Conservation (phyloP, 108 stramenopile genomes). For the Conticribra guillardii region DNA sequence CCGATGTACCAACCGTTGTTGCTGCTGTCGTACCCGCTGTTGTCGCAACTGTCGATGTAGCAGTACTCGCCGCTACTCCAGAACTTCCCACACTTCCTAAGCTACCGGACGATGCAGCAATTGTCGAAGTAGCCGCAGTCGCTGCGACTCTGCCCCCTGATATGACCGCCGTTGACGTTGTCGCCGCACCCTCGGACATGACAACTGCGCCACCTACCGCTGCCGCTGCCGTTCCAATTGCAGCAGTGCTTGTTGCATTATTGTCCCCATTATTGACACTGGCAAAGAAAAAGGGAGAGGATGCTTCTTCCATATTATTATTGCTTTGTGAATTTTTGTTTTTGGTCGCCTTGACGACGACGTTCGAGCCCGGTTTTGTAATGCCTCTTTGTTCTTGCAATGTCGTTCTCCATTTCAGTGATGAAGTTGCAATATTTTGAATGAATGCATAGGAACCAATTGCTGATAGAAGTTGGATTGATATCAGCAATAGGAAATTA, state of each 20-base stretch:
- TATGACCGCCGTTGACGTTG: neutral
- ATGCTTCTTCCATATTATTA: neutral
- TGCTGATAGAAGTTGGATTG: too few relatives aligned
- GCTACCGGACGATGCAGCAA: slow-evolving; percentile 2
- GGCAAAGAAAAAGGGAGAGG: slow-evolving; percentile 26
- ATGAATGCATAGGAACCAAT: too few relatives aligned
- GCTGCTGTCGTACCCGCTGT: neutral
- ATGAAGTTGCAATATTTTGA: too few relatives aligned
- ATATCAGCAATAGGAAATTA: too few relatives aligned
- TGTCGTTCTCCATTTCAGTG: too few relatives aligned
- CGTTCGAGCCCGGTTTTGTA: too few relatives aligned
- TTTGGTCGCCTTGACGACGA: too few relatives aligned
- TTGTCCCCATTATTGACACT: neutral
- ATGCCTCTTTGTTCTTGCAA: too few relatives aligned
- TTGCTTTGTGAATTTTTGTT: too few relatives aligned
- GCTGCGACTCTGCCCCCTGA: slow-evolving; percentile 9
- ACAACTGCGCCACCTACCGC: neutral
- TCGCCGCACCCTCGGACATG: neutral
- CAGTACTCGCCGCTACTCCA: too few relatives aligned
- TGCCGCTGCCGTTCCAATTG: slow-evolving; percentile 16
- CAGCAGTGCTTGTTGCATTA: slow-evolving; percentile 7
- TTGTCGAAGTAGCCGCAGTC: slow-evolving; percentile 1
- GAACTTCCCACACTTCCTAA: neutral
- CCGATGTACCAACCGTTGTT: too few relatives aligned
- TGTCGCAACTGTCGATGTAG: neutral